Evolutionary conservation across 176 grass and related monocot species (phyloP).

Genomic region (Puccinellia tenuiflora): DNA sequence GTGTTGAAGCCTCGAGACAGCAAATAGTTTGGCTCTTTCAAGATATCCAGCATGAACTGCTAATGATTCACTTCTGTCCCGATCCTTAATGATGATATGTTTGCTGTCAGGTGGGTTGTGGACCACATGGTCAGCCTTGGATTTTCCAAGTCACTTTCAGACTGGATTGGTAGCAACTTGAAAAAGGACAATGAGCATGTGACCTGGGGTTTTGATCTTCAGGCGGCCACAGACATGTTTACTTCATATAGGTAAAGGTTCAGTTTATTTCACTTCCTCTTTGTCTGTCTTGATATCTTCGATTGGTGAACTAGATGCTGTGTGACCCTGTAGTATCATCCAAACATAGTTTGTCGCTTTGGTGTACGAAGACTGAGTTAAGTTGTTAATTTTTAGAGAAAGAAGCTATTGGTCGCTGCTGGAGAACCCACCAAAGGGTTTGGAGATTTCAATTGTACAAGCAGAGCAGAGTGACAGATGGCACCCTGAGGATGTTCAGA

Average conservation of each 20-base stretch:
- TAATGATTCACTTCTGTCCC: background rate
- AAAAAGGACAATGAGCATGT: conserved; percentile 65
- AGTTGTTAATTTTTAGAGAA: conserved; percentile 43
- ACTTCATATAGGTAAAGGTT: conserved; percentile 70
- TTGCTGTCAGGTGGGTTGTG: conserved; percentile 72
- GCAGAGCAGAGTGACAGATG: conserved; percentile 91
- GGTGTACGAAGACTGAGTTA: background rate
- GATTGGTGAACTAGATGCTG: background rate
- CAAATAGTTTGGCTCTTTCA: background rate
- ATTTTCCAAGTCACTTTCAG: conserved; percentile 84
- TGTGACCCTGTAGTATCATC: background rate
- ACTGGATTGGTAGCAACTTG: conserved; percentile 94
- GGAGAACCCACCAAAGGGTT: conserved; percentile 65
- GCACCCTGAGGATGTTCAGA: conserved; percentile 56
- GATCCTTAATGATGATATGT: conserved; percentile 4
- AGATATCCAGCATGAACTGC: background rate
- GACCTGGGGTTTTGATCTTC: conserved; percentile 84
- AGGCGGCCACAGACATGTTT: conserved; percentile 88
- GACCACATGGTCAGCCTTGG: conserved; percentile 83
- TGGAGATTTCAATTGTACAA: conserved; percentile 78
- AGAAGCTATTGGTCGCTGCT: conserved; percentile 70
- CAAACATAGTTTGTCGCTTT: background rate
- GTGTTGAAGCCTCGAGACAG: background rate
- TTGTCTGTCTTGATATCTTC: background rate
- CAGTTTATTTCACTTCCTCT: background rate